phyloP scores from a whole-genome alignment of 805 yeast genomes.

The Candida sonorensis region DNA sequence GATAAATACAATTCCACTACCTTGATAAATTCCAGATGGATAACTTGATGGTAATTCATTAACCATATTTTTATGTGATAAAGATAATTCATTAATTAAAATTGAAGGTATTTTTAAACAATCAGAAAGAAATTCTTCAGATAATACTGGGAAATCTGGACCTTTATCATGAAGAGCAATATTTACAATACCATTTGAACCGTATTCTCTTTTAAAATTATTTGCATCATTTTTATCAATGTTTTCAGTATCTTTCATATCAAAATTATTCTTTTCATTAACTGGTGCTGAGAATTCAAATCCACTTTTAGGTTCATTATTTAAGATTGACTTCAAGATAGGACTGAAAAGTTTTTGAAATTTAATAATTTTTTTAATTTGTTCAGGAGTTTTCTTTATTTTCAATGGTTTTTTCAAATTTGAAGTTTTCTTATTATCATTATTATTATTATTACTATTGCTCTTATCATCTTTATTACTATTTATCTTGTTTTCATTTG shows the following conservation, averaged over 20 bases:
- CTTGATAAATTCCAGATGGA: conserved; percentile 36
- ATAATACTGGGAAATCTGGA: conserved; percentile 31
- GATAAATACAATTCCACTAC: conserved; percentile 60
- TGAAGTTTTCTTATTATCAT: too few relatives aligned
- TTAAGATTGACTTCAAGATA: conserved; percentile 12
- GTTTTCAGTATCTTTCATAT: too few relatives aligned
- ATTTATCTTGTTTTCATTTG: too few relatives aligned
- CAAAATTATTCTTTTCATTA: too few relatives aligned
- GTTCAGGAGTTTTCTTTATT: conserved; percentile 9
- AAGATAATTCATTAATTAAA: conserved; percentile 37
- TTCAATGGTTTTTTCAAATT: conserved; percentile 4
- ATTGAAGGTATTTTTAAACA: conserved; percentile 41
- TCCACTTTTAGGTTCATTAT: conserved; percentile 20
- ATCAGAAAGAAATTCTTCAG: conserved; percentile 44
- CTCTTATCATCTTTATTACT: too few relatives aligned
- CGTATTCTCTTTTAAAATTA: conserved; percentile 22
- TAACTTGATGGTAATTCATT: conserved; percentile 28
- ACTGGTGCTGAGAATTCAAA: conserved; percentile 12
- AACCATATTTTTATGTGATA: conserved; percentile 42
- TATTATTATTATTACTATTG: too few relatives aligned
- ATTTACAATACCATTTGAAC: conserved; percentile 21
- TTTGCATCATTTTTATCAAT: too few relatives aligned
- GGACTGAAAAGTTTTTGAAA: conserved; percentile 18
- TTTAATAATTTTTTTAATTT: conserved; percentile 11
- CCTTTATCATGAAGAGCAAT: conserved; percentile 26